A percentile compares a stretch with the other conserved stretches of the same genome.
Conservation (phyloP, 1,284 basidiomycete genomes). For the Ceratobasidium papillatum region DNA sequence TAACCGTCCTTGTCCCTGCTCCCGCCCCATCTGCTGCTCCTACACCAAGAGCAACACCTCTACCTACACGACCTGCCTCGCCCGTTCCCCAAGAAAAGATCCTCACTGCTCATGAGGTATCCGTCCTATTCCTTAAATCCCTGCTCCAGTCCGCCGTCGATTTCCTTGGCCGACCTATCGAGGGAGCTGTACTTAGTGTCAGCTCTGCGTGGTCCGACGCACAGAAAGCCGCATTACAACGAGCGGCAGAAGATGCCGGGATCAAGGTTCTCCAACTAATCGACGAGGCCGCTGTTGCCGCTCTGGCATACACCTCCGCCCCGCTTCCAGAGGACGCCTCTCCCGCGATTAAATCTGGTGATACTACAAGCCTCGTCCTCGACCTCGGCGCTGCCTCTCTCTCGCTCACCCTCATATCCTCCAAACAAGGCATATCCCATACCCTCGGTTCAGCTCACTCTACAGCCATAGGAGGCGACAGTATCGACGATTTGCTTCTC, state of each 20-base stretch:
- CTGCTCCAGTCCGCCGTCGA: slow-evolving; percentile 90
- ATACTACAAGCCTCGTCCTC: slow-evolving; percentile 74
- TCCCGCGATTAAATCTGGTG: slow-evolving; percentile 54
- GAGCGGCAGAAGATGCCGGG: slow-evolving; percentile 82
- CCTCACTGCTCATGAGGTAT: slow-evolving; percentile 85
- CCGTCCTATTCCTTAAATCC: slow-evolving; percentile 85
- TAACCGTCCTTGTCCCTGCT: slow-evolving; percentile 71
- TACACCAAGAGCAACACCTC: slow-evolving; percentile 67
- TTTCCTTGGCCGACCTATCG: slow-evolving; percentile 86
- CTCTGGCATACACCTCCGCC: slow-evolving; percentile 54
- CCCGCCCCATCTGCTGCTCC: slow-evolving; percentile 56
- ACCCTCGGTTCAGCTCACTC: slow-evolving; percentile 61
- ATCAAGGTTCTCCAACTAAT: slow-evolving; percentile 85
- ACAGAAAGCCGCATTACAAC: slow-evolving; percentile 76
- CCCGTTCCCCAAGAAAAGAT: slow-evolving; percentile 83
- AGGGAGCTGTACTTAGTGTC: slow-evolving; percentile 86
- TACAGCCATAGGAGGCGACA: slow-evolving; percentile 63
- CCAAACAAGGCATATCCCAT: slow-evolving; percentile 70
- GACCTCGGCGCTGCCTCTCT: slow-evolving; percentile 76
- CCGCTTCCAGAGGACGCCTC: slow-evolving; percentile 49
- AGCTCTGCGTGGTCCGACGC: slow-evolving; percentile 77
- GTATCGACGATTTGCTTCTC: slow-evolving; percentile 85
- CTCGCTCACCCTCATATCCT: slow-evolving; percentile 66
- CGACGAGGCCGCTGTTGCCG: slow-evolving; percentile 84
- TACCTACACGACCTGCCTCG: slow-evolving; percentile 63